Base-by-base conservation (phyloP, 345 rosid genomes). In the Eutrema japonicum region DNA sequence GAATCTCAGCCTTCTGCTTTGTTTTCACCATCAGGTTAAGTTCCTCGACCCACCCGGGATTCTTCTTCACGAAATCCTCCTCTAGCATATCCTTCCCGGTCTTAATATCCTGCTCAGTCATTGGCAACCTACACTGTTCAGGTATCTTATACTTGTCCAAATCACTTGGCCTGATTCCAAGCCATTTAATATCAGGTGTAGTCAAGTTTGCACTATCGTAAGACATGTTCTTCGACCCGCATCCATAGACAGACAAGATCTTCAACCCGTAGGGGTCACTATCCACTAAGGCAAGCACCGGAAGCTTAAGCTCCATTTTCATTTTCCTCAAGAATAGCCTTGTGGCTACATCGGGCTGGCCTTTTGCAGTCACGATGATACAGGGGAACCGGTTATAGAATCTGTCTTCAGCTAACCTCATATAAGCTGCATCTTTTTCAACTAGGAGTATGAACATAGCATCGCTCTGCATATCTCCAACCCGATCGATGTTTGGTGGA, bases 91-190 rank as follows among this genome's bases (percentile, higher is more conserved):
- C 96, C 78, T 91, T 95, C 69, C 99, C 99, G 0, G 97, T 95
- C 87, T 89, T 95, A 54, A 91, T 87, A 91, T 95, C 99, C 91
- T 95, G 97, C 83, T 95, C 99, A 0, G 96, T 91, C 96, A 93
- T 91, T 1, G 97, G 97, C 88, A 93, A 75, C 85, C 97, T 80
- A 72, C 98, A 93, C 58, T 93, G 96, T 69, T 93, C 97, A 0
- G 98, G 96, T 80, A 93, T 87, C 74, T 82, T 83, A 66, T 89
- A 93, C 88, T 91, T 93, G 50, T 91, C 96, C 85, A 95, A 71
- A 81, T 95, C 97, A 69, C 96, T 88, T 0, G 97, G 99, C 83
- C 99, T 82, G 29, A 91, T 81, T 66, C 99, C 99, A 64, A 95
- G 66, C 97, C 99, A 95, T 79, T 95, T 95, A 0, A 95, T 95